These are phyloP conservation scores for Chytriomyces hyalinus DNA, from an alignment of 192 early-diverging fungal species.

Conservation along the genomic window DNA sequence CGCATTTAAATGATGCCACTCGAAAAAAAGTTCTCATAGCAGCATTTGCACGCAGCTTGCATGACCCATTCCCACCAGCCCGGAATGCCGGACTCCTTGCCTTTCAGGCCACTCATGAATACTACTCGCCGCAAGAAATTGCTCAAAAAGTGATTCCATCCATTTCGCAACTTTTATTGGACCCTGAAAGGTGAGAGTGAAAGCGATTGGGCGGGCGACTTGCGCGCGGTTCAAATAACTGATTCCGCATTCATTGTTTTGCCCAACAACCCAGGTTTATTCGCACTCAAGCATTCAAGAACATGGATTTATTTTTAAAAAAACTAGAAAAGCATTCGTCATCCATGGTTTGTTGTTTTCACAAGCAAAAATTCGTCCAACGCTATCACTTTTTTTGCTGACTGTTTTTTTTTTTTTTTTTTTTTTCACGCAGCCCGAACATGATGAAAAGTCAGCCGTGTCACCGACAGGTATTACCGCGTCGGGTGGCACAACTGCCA, in stretches of 20 bases:
- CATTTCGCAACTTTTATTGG: slow-evolving; percentile 69
- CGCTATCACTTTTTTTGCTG: neutral
- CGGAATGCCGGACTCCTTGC: slow-evolving; percentile 84
- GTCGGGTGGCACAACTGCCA: slow-evolving; percentile 35
- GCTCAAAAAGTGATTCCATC: slow-evolving; percentile 76
- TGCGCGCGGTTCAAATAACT: neutral
- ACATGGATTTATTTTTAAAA: slow-evolving; percentile 70
- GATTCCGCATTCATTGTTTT: neutral
- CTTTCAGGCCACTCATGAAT: slow-evolving; percentile 68
- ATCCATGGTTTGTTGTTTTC: slow-evolving; percentile 55
- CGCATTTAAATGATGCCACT: slow-evolving; percentile 75
- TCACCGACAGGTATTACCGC: slow-evolving; percentile 21
- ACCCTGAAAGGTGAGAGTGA: slow-evolving; percentile 71
- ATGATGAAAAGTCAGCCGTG: slow-evolving; percentile 20
- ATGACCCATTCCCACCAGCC: slow-evolving; percentile 88
- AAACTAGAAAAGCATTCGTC: slow-evolving; percentile 71
- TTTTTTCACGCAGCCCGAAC: neutral
- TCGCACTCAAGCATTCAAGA: slow-evolving; percentile 81
- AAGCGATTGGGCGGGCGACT: neutral
- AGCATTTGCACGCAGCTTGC: slow-evolving; percentile 79
- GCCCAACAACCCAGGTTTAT: slow-evolving; percentile 60
- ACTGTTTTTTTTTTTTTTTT: slow-evolving; percentile 1
- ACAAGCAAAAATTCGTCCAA: slow-evolving; percentile 38
- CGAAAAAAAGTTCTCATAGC: slow-evolving; percentile 80
- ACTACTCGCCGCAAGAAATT: slow-evolving; percentile 73